Base-by-base conservation (phyloP, 2,329 filamentous ascomycete species). In the Botrytis sinoallii region DNA sequence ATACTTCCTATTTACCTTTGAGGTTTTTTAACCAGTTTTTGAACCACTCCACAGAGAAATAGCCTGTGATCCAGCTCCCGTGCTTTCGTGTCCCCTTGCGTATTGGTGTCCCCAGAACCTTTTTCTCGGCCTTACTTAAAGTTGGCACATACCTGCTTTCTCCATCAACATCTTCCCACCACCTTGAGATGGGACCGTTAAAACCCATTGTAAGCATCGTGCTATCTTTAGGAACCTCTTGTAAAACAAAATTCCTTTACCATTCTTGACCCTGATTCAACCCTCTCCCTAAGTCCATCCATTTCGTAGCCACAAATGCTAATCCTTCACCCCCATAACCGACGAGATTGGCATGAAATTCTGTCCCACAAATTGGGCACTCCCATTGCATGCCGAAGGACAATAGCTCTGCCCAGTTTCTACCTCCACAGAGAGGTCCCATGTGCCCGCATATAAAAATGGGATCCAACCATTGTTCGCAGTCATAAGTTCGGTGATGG, bases 131-230 rank as follows among this genome's bases (percentile, higher is more conserved):
- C 25, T 55, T n/a, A n/a, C 25, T 55, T 12, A 55, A 55, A 55
- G 25, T 55, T 55, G 12, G 48, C 1, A 16, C 48, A 55, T 55
- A n/a, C 16, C 12, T 55, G 25, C 48, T 55, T 55, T 16, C 25
- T n/a, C 12, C 48, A 16, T n/a, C 48, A 7, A 16, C n/a, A 55
- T n/a, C 48, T n/a, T 55, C 48, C 48, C 48, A 55, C 25, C 48
- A 55, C n/a, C n/a, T 29, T 57, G 14, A 32, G 29, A 57, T 57
- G 52, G n/a, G 6, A 57, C 52, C 52, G n/a, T 8, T 18, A 18
- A 8, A 2, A 3, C 14, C 5, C 12, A 14, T 55, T 55, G 6
- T 6, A n/a, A 7, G 3, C 1, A 14, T 16, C 5, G 2, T 0
- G 5, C 0, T 1, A 7, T 3, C 0, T 29, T 3, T 8, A 57